phyloP scores from a whole-genome alignment of 2,329 filamentous ascomycete genomes.

The Penicillium sclerotigenum region DNA sequence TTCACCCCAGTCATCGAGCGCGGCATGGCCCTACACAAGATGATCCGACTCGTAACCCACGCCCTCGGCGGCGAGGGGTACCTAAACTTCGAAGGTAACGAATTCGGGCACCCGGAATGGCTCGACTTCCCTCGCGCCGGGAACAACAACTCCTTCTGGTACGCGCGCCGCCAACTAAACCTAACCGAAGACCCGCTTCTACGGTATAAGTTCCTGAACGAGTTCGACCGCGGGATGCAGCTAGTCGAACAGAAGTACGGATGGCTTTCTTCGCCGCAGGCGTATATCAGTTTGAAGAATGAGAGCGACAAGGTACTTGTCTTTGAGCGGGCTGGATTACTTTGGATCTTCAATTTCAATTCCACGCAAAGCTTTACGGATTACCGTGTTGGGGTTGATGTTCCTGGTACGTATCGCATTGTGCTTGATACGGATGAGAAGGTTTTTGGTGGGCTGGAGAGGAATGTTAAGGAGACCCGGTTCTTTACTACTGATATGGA shows the following conservation, averaged over 20 bases:
- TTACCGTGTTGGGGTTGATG: constrained; percentile 86
- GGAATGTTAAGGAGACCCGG: constrained; percentile 73
- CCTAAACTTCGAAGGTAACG: constrained; percentile 97
- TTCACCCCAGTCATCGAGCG: constrained; percentile 85
- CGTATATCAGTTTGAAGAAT: constrained; percentile 90
- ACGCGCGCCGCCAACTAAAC: constrained; percentile 89
- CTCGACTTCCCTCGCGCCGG: constrained; percentile 95
- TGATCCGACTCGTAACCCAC: constrained; percentile 94
- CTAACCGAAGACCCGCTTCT: constrained; percentile 80
- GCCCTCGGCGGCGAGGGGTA: constrained; percentile 91
- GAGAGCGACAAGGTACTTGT: constrained; percentile 92
- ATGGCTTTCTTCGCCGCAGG: constrained; percentile 82
- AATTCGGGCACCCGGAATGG: constrained; percentile 98
- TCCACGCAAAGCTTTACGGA: constrained; percentile 79
- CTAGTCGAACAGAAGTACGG: constrained; percentile 80
- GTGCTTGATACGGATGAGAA: constrained; percentile 77
- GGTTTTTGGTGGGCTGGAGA: constrained; percentile 73
- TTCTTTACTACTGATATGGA: constrained; percentile 89
- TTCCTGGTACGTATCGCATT: constrained; percentile 78
- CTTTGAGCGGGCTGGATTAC: constrained; percentile 83
- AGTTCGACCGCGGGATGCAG: constrained; percentile 93
- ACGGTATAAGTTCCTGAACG: constrained; percentile 86
- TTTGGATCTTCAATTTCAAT: constrained; percentile 98
- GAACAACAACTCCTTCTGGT: constrained; percentile 91
- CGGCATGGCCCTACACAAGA: constrained; percentile 90